A percentile compares a stretch with the other conserved stretches of the same genome.
Evolutionary conservation across 1,284 basidiomycete species (phyloP).

Genomic region (Tilletia setariae): DNA sequence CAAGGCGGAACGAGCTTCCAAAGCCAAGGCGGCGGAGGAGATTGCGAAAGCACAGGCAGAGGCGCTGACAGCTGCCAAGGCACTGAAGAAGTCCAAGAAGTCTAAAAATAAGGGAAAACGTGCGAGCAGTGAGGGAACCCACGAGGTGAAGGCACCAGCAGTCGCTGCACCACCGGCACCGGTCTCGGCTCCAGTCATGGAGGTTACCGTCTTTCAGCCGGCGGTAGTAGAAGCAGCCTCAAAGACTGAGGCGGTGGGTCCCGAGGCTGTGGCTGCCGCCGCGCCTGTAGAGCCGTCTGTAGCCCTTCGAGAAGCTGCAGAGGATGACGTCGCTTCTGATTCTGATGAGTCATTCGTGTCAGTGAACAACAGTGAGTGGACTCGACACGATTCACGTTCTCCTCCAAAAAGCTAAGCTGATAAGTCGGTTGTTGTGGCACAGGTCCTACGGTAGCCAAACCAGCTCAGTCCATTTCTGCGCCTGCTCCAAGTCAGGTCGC

Average conservation of each 20-base stretch:
- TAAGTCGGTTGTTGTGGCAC: no score
- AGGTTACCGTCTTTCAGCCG: not conserved
- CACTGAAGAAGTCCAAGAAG: not conserved
- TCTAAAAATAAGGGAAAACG: slow-evolving; percentile 2
- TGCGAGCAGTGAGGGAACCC: not conserved
- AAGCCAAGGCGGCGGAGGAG: slow-evolving; percentile 1
- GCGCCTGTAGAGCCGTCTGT: not conserved
- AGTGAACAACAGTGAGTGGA: not conserved
- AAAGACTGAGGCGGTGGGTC: not conserved
- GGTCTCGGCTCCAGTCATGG: not conserved
- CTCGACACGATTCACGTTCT: no score
- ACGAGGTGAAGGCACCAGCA: not conserved
- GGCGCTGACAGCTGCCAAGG: not conserved
- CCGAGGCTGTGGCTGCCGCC: not conserved
- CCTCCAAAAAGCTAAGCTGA: no score
- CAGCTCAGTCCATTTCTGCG: not conserved
- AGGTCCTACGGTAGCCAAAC: no score
- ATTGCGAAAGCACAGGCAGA: not conserved
- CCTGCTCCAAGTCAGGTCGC: not conserved
- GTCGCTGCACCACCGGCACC: not conserved
- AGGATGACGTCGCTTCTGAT: not conserved
- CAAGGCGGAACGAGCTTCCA: slow-evolving; percentile 14
- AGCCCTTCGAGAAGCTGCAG: not conserved
- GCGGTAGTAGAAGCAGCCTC: not conserved
- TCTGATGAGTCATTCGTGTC: slow-evolving; percentile 9